A percentile compares a stretch with the other conserved stretches of the same genome.
Evolutionary conservation across 129 eudicot genomes (phyloP).

Genomic region (Escallonia rubra): DNA sequence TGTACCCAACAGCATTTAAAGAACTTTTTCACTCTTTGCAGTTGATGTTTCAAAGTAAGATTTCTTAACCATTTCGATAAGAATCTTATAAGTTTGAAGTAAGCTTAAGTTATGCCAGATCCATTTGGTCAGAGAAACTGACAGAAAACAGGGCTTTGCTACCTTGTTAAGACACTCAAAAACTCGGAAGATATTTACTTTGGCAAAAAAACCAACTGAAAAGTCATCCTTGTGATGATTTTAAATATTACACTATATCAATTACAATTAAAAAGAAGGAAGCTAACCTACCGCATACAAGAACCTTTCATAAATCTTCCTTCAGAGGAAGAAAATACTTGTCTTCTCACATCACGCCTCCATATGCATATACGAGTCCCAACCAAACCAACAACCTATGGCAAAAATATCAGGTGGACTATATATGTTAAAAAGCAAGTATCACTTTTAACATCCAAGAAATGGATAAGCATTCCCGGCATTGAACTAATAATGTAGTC

Average conservation of each 20-base stretch:
- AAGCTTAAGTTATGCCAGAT: too few species aligned
- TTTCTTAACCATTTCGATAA: too few species aligned
- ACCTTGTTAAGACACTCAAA: too few species aligned
- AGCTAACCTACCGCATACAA: constrained; percentile 72
- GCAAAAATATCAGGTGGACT: constrained; percentile 4
- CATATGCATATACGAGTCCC: constrained; percentile 78
- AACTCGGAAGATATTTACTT: not conserved
- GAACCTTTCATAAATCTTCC: constrained; percentile 63
- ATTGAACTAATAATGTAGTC: too few species aligned
- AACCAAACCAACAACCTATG: constrained; percentile 77
- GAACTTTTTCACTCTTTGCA: too few species aligned
- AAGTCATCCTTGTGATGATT: not conserved
- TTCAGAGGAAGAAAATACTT: constrained; percentile 58
- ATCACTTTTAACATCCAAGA: too few species aligned
- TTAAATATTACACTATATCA: not conserved
- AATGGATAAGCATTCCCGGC: too few species aligned
- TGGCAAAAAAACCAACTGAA: not conserved
- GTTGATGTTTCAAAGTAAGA: too few species aligned
- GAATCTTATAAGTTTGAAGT: too few species aligned
- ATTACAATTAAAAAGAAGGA: not conserved
- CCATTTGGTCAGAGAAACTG: too few species aligned
- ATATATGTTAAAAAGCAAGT: not conserved
- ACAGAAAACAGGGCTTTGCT: too few species aligned
- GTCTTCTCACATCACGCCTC: constrained; percentile 61
- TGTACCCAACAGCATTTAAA: too few species aligned